Percentiles rank a stretch among this genome's conserved stretches.
Conservation (phyloP, 2,329 filamentous ascomycete species). For the Botrytis squamosa region DNA sequence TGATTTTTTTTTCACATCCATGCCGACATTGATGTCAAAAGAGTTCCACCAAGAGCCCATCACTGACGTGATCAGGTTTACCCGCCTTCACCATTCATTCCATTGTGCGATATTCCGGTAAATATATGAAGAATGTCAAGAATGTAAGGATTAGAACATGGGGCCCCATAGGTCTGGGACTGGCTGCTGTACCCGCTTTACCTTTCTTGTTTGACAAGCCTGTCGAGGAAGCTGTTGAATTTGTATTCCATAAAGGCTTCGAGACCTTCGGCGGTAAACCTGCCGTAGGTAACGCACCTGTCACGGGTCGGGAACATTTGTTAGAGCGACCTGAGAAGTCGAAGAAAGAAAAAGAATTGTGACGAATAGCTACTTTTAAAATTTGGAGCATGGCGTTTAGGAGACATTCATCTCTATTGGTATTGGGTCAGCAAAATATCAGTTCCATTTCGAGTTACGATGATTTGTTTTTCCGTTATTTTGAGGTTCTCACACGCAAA, state of each 20-base stretch:
- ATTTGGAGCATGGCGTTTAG: conserved; percentile 22
- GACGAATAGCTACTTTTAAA: conserved; percentile 11
- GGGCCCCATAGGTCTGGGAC: conserved; percentile 83
- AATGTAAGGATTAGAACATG: conserved; percentile 75
- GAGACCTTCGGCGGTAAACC: conserved; percentile 64
- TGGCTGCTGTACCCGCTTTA: conserved; percentile 76
- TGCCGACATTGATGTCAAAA: neutral
- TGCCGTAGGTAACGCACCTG: conserved; percentile 55
- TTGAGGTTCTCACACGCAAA: neutral
- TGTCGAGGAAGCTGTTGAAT: conserved; percentile 89
- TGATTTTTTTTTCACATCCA: conserved; percentile 61
- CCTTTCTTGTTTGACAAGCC: conserved; percentile 87
- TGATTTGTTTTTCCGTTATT: neutral
- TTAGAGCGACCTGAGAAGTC: conserved; percentile 38
- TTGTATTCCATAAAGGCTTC: conserved; percentile 82
- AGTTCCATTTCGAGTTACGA: neutral
- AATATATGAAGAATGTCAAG: conserved; percentile 79
- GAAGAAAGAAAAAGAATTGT: conserved; percentile 30
- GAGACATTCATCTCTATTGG: conserved; percentile 18
- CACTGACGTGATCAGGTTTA: conserved; percentile 21
- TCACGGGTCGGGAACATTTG: conserved; percentile 52
- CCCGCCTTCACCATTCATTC: conserved; percentile 46
- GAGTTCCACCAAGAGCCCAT: too few species aligned
- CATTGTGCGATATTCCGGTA: conserved; percentile 84
- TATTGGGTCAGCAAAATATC: conserved; percentile 1